Base-by-base conservation (phyloP, 768 basidiomycete genomes). In the Fistulinella prunicolor region DNA sequence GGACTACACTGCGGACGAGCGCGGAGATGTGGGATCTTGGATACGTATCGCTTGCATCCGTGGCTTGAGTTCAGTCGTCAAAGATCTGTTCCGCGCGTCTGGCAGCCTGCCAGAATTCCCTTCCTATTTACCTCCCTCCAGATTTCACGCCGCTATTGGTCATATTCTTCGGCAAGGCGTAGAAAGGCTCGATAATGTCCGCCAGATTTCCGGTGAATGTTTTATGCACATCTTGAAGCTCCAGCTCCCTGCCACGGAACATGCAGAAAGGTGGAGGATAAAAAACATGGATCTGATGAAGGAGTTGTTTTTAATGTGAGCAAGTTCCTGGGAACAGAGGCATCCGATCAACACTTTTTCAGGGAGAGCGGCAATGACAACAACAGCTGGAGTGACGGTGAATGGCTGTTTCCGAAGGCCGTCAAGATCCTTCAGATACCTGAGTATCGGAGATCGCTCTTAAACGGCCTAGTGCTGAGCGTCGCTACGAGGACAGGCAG, bases 11-110 rank as follows among this genome's bases (percentile, higher is more conserved):
- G 82, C 81, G 40, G 95, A 99, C 63, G 89, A 96, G 63, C 83
- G 95, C 55, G 95, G 95, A 4, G 96, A 99, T 62, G 87, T 99
- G 30, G 95, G 95, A 35, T 97, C 95, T 2, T 96, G 94, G 93
- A 79, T 94, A 43, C 88, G 95, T 53, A 78, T 88, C 7, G 81
- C 83, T 2, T 89, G 85, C 58, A 77, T 94, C 42, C 74, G 73
- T 38, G 85, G 86, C 9, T 68, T 94, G 46, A 73, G 80, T 16
- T 68, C 72, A 8, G 67, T 82, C 49, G 70, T 78, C 37, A 70
- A 75, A 57, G 70, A 78, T 21, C 58, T 90, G 4, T 73, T 86
- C 55, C 58, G 65, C 12, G 60, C 71, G 38, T 73, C 79, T 21
- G 58, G 48, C 44, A 57, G 53, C n/a, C 57, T 80, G 24, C 59